Base-by-base conservation (phyloP, 2,329 filamentous ascomycete genomes). In the Nigrospora osmanthi region DNA sequence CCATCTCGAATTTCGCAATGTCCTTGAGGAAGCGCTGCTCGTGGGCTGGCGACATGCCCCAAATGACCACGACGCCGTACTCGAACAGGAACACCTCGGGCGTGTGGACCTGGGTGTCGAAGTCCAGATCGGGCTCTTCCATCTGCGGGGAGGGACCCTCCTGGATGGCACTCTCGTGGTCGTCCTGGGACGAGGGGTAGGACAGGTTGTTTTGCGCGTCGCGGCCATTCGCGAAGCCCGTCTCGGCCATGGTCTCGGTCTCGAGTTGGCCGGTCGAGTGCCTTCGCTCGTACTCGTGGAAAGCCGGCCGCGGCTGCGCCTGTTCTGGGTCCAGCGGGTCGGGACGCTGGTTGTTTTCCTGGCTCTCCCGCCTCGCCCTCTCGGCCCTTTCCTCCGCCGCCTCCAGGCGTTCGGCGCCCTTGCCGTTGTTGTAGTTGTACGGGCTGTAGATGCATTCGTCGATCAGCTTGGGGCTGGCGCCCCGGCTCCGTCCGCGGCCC, bases 391-490 rank as follows among this genome's bases (percentile, higher is more conserved):
- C 58, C 38, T 64, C 59, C 7, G 54, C 59, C 33, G 61, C 55
- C 57, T 68, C 72, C 54, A 56, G 54, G 34, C 60, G 55, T 44
- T 79, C 54, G 9, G 52, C 35, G n/a, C 52, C 46, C 35, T 54
- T 59, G 13, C 54, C 54, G 6, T 49, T 75, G 36, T 74, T 73
- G 63, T 96, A 96, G 57, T 81, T 84, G 65, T 95, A 98, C 0
- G 91, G 89, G 11, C 91, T 89, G 67, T 98, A 98, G 54, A 98
- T 89, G 64, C 93, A 98, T 65, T 98, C 93, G 62, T 98, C 93
- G 55, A 96, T 96, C 47, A 93, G 70, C 65, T 96, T 97, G 1
- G 93, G 91, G 48, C 82, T 86, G 14, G 90, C 81, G 15, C 88
- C 87, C 55, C 87, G 80, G 31, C 80, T 79, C 64, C 87, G 88